phyloP scores from a whole-genome alignment of 306 rosid species.

The Arachis stenosperma region DNA sequence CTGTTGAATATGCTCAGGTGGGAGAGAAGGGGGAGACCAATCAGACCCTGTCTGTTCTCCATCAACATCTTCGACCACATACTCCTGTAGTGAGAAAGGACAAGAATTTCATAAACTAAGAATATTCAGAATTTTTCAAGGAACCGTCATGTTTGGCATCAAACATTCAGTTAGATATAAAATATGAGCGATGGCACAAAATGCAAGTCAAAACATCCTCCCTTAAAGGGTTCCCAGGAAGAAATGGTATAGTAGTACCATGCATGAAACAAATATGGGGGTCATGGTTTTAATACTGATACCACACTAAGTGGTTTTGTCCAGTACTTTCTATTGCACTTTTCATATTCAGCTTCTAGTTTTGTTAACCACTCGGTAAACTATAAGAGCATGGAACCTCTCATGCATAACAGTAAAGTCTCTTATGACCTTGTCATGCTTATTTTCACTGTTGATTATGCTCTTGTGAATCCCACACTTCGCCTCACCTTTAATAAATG shows the following conservation, averaged over 20 bases:
- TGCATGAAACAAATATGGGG: too few relatives aligned
- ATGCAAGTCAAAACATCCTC: conserved; percentile 10
- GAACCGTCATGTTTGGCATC: not conserved
- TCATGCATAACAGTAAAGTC: too few relatives aligned
- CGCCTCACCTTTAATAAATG: too few relatives aligned
- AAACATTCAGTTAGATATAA: conserved; percentile 15
- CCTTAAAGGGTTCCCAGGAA: conserved; percentile 7
- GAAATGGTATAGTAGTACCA: not conserved
- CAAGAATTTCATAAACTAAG: conserved; percentile 36
- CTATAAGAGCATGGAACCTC: too few relatives aligned
- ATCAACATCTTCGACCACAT: conserved; percentile 95
- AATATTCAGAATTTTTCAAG: conserved; percentile 5
- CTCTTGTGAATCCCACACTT: too few relatives aligned
- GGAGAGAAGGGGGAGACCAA: conserved; percentile 88
- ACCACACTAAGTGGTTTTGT: not conserved
- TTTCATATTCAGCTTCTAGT: too few relatives aligned
- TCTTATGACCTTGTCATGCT: too few relatives aligned
- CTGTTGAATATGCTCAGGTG: conserved; percentile 91
- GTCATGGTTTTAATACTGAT: not conserved
- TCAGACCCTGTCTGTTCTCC: conserved; percentile 90
- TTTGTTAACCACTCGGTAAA: too few relatives aligned
- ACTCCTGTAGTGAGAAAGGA: conserved; percentile 61
- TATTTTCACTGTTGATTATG: too few relatives aligned
- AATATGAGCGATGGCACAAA: not conserved
- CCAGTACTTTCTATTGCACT: conserved; percentile 21